Base-by-base conservation (phyloP, 768 basidiomycete genomes). In the Leccinum pellstonianum region DNA sequence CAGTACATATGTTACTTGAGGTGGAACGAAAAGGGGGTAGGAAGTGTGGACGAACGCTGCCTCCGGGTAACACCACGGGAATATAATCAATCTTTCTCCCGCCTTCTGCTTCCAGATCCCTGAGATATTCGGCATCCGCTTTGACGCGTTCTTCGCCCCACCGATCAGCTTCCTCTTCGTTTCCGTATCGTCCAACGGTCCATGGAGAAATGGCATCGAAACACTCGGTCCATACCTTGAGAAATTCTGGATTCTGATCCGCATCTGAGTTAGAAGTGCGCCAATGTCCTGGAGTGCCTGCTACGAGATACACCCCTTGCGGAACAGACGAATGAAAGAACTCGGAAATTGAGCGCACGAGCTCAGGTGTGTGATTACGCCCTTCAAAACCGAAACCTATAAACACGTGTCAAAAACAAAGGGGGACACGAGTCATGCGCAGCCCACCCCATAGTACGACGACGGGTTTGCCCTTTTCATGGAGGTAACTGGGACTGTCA, bases 181-280 rank as follows among this genome's bases (percentile, higher is more conserved):
- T 81, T 19, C 75, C 75, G 69, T 84, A 92, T 35, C 89, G 77
- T 4, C 91, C 92, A 10, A 93, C 80, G 6, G 87, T 90, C 91
- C 91, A 93, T 7, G 92, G 92, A 21, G 86, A 88, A 57, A 92
- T 82, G 4, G 88, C 87, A 61, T 91, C 90, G 60, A 91, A 90
- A 23, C 84, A 84, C n/a, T 86, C 84, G 10, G 90, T 75, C 86
- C 88, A 93, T 10, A 91, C 79, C 52, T 83, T 76, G 12, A 86
- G 64, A 61, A 89, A 92, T 7, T 74, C 87, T 0, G 84, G 83
- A 61, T 91, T 81, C 2, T 77, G 77, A 70, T 92, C 88, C 0
- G 87, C 86, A 66, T 94, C 92, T 27, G 82, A 81, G 27, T 78
- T 77, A 7, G 85, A 81, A 0, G 86, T 86, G 23, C 91, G 83